A percentile compares a stretch with the other conserved stretches of the same genome.
Evolutionary conservation across 2,329 filamentous ascomycete genomes (phyloP).

Genomic region (Fusarium goolgardi): DNA sequence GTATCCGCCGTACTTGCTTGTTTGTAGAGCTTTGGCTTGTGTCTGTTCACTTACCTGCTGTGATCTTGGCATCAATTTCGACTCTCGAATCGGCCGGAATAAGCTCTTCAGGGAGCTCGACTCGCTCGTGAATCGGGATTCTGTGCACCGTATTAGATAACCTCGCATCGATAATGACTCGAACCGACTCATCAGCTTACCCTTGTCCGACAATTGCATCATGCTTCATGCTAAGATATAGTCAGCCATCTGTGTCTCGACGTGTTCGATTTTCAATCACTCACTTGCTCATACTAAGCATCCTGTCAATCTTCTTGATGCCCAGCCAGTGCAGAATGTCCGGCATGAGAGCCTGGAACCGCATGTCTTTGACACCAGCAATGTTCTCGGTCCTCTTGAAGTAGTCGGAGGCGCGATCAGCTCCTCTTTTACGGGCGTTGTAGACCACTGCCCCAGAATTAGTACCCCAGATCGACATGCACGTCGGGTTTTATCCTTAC

Average conservation of each 20-base stretch:
- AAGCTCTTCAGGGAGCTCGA: conserved; percentile 92
- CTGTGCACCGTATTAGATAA: conserved; percentile 52
- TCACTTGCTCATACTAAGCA: conserved; percentile 98
- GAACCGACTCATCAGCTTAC: conserved; percentile 54
- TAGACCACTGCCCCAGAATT: conserved; percentile 65
- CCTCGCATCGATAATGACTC: conserved; percentile 13
- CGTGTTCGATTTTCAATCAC: conserved; percentile 49
- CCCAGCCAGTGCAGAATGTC: conserved; percentile 98
- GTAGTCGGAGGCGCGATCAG: conserved; percentile 87
- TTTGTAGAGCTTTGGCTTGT: conserved; percentile 9
- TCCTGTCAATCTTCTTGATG: conserved; percentile 97
- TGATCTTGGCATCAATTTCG: conserved; percentile 99
- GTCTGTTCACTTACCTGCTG: conserved; percentile 73
- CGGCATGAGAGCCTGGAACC: conserved; percentile 98
- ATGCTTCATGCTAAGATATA: conserved; percentile 80
- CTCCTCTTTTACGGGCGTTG: conserved; percentile 83
- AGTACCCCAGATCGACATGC: conserved; percentile 35
- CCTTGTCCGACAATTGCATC: conserved; percentile 88
- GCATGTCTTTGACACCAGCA: conserved; percentile 95
- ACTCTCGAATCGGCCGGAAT: conserved; percentile 95
- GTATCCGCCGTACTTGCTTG: conserved; percentile 25
- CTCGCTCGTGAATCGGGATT: conserved; percentile 87
- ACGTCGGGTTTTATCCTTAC: conserved; percentile 27
- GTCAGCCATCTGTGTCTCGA: conserved; percentile 44
- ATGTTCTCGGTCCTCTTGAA: conserved; percentile 99